phyloP scores from a whole-genome alignment of 1,284 basidiomycete genomes.

The Sporisorium exsertum region DNA sequence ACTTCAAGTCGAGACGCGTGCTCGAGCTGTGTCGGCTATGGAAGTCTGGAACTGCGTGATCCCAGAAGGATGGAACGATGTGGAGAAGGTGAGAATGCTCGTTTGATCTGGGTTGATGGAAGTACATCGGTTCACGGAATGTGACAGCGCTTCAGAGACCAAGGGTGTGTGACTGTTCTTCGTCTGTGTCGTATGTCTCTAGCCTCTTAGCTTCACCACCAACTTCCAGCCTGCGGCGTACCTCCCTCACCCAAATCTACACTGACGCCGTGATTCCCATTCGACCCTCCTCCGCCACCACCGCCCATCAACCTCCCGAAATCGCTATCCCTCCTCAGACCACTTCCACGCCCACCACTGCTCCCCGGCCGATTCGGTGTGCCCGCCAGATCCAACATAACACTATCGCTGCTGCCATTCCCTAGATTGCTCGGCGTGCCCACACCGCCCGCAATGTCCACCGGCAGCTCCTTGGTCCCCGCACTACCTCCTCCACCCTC shows the following conservation, averaged over 20 bases:
- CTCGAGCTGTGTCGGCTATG: constrained; percentile 8
- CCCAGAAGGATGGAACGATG: no score
- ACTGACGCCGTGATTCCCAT: no score
- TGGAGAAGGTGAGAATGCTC: background rate
- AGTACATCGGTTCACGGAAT: background rate
- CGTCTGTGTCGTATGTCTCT: background rate
- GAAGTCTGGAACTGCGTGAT: no score
- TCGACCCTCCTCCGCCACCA: background rate
- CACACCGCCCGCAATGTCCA: constrained; percentile 19
- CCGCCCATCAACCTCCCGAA: background rate
- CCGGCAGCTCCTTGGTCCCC: background rate
- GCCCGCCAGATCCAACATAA: constrained; percentile 19
- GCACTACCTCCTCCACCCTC: background rate
- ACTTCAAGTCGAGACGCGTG: constrained; percentile 16
- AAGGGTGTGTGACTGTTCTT: background rate
- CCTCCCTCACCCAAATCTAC: constrained; percentile 30
- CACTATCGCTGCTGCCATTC: constrained; percentile 21
- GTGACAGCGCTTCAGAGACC: no score
- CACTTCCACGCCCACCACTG: background rate
- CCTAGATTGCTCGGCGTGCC: constrained; percentile 35
- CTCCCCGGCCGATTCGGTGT: background rate
- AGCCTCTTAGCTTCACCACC: constrained; percentile 26
- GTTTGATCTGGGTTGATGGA: background rate
- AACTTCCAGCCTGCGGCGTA: constrained; percentile 42
- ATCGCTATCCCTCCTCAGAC: background rate